Base-by-base conservation (phyloP, 805 yeast genomes). In the Candida nemodendra region DNA sequence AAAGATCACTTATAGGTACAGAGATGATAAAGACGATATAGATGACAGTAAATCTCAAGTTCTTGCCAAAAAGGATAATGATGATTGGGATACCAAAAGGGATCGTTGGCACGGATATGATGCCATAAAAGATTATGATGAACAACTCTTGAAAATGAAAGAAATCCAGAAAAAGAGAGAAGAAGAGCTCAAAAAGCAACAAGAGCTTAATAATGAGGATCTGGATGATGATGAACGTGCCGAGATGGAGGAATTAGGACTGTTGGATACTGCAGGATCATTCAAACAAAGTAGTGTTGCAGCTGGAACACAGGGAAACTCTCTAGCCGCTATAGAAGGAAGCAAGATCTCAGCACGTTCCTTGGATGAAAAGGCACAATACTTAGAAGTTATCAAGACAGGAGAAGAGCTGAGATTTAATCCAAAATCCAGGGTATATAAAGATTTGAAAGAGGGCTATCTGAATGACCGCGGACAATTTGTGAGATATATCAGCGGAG, bases 51-150 rank as follows among this genome's bases (percentile, higher is more conserved):
- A 33, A 5, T 35, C 33, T 32, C 50, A 37, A 36, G 41, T 45
- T 29, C 42, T 39, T 12, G 43, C 34, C 33, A 49, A 40, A 32
- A 60, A 47, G 31, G 59, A 52, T 33, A 62, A 54, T 2, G 64
- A 60, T 18, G 74, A 71, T 31, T 86, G 79, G 72, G 95, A 84
- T 51, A 73, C 80, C 9, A 82, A 81, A 45, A 64, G 89, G 41
- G 95, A 86, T 59, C 68, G 87, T 41, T 86, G 93, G 95, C 83
- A 75, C 53, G 95, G 95, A 0, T 84, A 78, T 54, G 79, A 82
- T 31, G 69, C 76, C 8, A 53, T 51, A 7, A 65, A 68, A 9
- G 87, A 83, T 36, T 85, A 84, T 65, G 73, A 70, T 32, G 62
- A 68, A 9, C 72, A 74, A 21, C 49, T 78, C 5, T 56, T 57